These are phyloP conservation scores for Paecilomyces formosus DNA, from an alignment of 2,329 filamentous ascomycete genomes.

Conservation along the genomic window DNA sequence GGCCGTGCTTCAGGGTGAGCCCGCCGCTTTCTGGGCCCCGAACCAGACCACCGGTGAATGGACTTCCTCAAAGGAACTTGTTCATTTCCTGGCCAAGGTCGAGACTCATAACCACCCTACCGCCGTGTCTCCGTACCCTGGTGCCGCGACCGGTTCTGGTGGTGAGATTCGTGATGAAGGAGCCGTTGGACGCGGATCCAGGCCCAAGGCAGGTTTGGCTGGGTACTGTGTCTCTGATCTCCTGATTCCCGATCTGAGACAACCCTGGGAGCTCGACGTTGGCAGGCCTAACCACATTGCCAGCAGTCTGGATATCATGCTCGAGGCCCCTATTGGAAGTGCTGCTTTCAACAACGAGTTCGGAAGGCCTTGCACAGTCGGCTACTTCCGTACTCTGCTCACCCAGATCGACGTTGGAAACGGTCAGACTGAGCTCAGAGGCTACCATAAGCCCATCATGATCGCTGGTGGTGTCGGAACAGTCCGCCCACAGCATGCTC, in stretches of 20 bases:
- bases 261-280: slow-evolving; percentile 87
- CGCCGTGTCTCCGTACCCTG: slow-evolving; percentile 86
- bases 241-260: slow-evolving; percentile 70
- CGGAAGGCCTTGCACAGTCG: slow-evolving; percentile 77
- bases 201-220: slow-evolving; percentile 81
- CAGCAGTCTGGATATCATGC: slow-evolving; percentile 92
- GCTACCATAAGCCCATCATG: slow-evolving; percentile 98
- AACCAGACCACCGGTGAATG: slow-evolving; percentile 80
- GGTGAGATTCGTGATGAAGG: slow-evolving; percentile 95
- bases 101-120: slow-evolving; percentile 98
- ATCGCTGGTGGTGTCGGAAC: slow-evolving; percentile 93
- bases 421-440: slow-evolving; percentile 64
- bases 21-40: slow-evolving; percentile 76
- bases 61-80: slow-evolving; percentile 75
- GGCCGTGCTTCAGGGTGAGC: slow-evolving; percentile 72
- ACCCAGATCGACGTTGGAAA: slow-evolving; percentile 57
- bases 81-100: slow-evolving; percentile 87
- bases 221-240: slow-evolving; percentile 96
- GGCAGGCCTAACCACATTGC: slow-evolving; percentile 89
- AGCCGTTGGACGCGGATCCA: slow-evolving; percentile 85
- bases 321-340: slow-evolving; percentile 91
- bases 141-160: slow-evolving; percentile 89
- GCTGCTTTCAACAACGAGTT: slow-evolving; percentile 98
- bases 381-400: slow-evolving; percentile 86
- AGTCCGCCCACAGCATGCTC: slow-evolving; percentile 79